Percentiles rank a stretch among this genome's conserved stretches.
These are phyloP conservation scores for Fragaria ananassa DNA, from an alignment of 306 rosid genomes.

Conservation along the genomic window DNA sequence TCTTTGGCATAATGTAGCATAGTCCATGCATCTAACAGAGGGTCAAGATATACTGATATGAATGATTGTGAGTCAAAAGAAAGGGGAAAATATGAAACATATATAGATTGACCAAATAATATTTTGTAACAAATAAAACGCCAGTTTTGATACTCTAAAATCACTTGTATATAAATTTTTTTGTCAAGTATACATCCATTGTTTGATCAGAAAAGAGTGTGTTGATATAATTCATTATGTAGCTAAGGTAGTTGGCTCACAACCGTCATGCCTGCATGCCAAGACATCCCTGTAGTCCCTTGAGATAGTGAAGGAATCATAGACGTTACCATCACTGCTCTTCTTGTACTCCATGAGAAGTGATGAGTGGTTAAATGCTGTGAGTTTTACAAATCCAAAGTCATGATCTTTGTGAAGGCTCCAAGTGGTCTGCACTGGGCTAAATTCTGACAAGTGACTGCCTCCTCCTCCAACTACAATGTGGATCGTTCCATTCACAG, in stretches of 20 bases:
- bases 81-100: background rate
- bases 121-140: background rate
- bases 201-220: background rate
- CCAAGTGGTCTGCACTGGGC: conserved; percentile 52
- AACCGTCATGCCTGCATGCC: conserved; percentile 77
- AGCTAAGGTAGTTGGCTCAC: conserved; percentile 58
- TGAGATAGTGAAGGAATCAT: conserved; percentile 72
- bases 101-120: background rate
- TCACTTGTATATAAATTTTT: background rate
- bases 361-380: conserved; percentile 68
- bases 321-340: conserved; percentile 64
- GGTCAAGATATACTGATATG: background rate
- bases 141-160: background rate
- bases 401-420: conserved; percentile 67
- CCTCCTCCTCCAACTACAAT: conserved; percentile 80
- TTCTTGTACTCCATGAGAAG: conserved; percentile 72
- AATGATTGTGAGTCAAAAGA: background rate
- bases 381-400: conserved; percentile 70
- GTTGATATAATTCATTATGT: conserved; percentile 32
- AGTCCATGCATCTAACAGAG: background rate
- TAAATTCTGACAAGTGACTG: conserved; percentile 53
- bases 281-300: conserved; percentile 76
- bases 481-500: conserved; percentile 68
- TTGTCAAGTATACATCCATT: background rate
- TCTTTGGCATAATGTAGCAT: background rate